These are phyloP conservation scores for Bothriochloa decipiens DNA, from an alignment of 176 grass and related monocot genomes.

Conservation along the genomic window DNA sequence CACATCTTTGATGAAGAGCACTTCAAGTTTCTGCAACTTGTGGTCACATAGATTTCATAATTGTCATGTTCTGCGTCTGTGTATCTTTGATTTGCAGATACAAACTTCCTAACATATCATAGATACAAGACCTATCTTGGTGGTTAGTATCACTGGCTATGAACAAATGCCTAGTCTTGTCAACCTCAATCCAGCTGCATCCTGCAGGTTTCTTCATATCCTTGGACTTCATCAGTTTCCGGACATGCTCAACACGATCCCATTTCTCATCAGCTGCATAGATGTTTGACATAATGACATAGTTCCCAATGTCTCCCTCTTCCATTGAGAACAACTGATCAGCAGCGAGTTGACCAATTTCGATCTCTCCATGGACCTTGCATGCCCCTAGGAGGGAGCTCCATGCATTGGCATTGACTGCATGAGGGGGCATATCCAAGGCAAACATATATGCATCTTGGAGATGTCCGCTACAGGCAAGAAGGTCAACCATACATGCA, in stretches of 20 bases:
- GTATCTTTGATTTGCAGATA: constrained; percentile 60
- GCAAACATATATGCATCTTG: constrained; percentile 69
- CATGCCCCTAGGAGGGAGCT: constrained; percentile 60
- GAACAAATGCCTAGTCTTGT: constrained; percentile 62
- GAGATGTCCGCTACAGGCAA: constrained; percentile 52
- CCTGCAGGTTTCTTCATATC: constrained; percentile 80
- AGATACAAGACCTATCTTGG: constrained; percentile 49
- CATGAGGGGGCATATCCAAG: constrained; percentile 49
- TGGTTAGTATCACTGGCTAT: constrained; percentile 56
- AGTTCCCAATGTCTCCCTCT: constrained; percentile 55
- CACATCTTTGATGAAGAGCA: constrained; percentile 7
- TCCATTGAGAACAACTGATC: constrained; percentile 57
- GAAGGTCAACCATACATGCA: constrained; percentile 76
- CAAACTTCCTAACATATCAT: constrained; percentile 49
- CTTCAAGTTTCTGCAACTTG: background rate
- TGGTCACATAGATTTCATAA: background rate
- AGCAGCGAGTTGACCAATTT: constrained; percentile 55
- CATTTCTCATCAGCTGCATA: constrained; percentile 73
- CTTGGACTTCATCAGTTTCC: constrained; percentile 67
- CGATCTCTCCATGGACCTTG: constrained; percentile 59
- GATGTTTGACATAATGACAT: constrained; percentile 73
- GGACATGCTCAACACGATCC: constrained; percentile 66
- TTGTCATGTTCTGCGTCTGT: constrained; percentile 15
- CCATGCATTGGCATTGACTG: constrained; percentile 64
- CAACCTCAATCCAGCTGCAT: constrained; percentile 74